phyloP scores from a whole-genome alignment of 2,329 filamentous ascomycete species.

The Sarocladium oryzae region DNA sequence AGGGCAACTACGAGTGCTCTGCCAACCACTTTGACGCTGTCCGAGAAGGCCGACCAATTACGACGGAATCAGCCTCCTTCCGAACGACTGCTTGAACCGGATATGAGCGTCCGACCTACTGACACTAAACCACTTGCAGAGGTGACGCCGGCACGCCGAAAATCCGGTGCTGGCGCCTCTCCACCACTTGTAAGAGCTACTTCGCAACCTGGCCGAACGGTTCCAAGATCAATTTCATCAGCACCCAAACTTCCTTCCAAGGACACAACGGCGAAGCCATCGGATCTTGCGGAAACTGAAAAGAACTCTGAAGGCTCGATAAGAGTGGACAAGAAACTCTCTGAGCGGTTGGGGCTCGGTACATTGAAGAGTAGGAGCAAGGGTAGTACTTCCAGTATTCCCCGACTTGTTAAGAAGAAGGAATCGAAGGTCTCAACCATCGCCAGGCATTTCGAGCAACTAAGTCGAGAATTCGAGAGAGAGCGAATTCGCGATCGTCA shows the following conservation, averaged over 20 bases:
- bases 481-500: slow-evolving; percentile 82
- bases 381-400: slow-evolving; percentile 68
- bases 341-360: slow-evolving; percentile 62
- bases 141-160: slow-evolving; percentile 33
- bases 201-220: slow-evolving; percentile 43
- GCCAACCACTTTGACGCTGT: slow-evolving; percentile 24
- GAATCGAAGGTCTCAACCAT: slow-evolving; percentile 82
- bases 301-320: slow-evolving; percentile 28
- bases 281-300: slow-evolving; percentile 15
- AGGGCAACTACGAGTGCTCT: slow-evolving; percentile 16
- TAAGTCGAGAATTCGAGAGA: slow-evolving; percentile 94
- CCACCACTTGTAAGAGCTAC: slow-evolving; percentile 47
- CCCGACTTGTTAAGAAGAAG: slow-evolving; percentile 72
- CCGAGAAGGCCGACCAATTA: slow-evolving; percentile 44
- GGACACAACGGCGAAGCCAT: slow-evolving; percentile 24
- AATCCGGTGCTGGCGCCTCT: slow-evolving; percentile 37
- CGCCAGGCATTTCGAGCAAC: slow-evolving; percentile 91
- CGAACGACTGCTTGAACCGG: slow-evolving; percentile 26
- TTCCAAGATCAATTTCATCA: slow-evolving; percentile 40
- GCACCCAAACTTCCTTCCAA: slow-evolving; percentile 34
- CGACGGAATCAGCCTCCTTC: slow-evolving; percentile 38
- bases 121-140: slow-evolving; percentile 24
- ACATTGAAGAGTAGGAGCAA: slow-evolving; percentile 56
- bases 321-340: slow-evolving; percentile 67
- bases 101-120: slow-evolving; percentile 14